Evolutionary conservation across 768 basidiomycete genomes (phyloP).

Genomic region (Pseudohyphozyma bogoriensis): DNA sequence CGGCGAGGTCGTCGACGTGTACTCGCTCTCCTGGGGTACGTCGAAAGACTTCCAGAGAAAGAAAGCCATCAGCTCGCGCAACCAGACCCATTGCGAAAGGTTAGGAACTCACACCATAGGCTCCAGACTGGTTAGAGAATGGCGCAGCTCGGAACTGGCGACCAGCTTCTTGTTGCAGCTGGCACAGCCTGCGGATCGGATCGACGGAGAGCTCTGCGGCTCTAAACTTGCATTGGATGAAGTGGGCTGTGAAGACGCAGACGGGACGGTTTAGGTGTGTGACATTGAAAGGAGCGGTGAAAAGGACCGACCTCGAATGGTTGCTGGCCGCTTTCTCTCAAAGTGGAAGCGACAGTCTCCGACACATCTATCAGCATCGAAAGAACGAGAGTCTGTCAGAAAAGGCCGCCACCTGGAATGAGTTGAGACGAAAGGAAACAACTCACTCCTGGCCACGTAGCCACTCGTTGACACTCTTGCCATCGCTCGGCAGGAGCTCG

Average conservation of each 20-base stretch:
- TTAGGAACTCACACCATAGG: too few species aligned
- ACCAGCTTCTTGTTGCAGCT: not conserved
- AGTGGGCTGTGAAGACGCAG: not conserved
- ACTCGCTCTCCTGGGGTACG: not conserved
- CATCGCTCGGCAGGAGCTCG: not conserved
- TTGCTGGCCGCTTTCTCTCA: not conserved
- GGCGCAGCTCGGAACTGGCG: too few species aligned
- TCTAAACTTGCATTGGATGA: not conserved
- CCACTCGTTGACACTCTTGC: not conserved
- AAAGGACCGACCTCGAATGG: not conserved
- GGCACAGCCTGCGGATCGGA: not conserved
- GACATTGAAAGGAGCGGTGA: too few species aligned
- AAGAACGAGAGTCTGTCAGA: not conserved
- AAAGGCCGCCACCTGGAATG: not conserved
- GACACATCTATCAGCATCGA: not conserved
- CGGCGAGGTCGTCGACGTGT: not conserved
- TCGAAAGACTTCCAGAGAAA: too few species aligned
- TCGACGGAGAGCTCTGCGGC: not conserved
- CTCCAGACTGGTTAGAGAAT: too few species aligned
- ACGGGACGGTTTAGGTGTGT: too few species aligned
- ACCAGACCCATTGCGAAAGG: too few species aligned
- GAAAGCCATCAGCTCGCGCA: too few species aligned
- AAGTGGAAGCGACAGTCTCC: not conserved
- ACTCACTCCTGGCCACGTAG: not conserved
- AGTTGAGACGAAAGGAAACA: not conserved